Evolutionary conservation across 1,139 yeast genomes (phyloP).

Genomic region (Hansenula sp.): DNA sequence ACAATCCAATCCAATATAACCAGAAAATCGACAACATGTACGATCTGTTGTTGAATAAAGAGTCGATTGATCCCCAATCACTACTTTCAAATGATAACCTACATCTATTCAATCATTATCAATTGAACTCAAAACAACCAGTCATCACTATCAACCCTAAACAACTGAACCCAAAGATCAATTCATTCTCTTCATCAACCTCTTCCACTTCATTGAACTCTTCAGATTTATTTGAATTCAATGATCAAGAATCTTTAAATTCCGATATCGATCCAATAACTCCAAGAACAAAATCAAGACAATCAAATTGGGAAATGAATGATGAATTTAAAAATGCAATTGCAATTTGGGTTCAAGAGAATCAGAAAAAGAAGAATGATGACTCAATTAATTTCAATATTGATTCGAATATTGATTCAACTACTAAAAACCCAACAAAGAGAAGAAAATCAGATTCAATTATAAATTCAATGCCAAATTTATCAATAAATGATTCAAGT

Average conservation of each 20-base stretch:
- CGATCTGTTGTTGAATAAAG: not conserved
- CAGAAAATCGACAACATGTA: slow-evolving; percentile 1
- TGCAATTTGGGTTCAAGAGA: slow-evolving; percentile 19
- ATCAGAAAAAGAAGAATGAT: too few species aligned
- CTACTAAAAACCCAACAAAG: slow-evolving; percentile 8
- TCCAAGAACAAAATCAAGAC: too few species aligned
- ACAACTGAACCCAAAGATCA: not conserved
- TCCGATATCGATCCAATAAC: not conserved
- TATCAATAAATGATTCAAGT: not conserved
- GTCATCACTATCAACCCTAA: not conserved
- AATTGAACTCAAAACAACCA: not conserved
- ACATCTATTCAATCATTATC: not conserved
- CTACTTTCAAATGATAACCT: not conserved
- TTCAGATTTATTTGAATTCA: not conserved
- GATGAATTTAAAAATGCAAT: slow-evolving; percentile 20
- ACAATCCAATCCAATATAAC: not conserved
- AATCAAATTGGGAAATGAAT: slow-evolving; percentile 22
- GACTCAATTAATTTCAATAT: too few species aligned
- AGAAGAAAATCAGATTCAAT: slow-evolving; percentile 23
- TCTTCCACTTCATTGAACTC: not conserved
- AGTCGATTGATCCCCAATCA: not conserved
- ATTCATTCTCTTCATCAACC: not conserved
- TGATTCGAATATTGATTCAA: too few species aligned
- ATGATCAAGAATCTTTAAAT: not conserved
- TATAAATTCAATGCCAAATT: not conserved